Conservation (phyloP, 495 filamentous ascomycete genomes). For the Neurospora sp. region DNA sequence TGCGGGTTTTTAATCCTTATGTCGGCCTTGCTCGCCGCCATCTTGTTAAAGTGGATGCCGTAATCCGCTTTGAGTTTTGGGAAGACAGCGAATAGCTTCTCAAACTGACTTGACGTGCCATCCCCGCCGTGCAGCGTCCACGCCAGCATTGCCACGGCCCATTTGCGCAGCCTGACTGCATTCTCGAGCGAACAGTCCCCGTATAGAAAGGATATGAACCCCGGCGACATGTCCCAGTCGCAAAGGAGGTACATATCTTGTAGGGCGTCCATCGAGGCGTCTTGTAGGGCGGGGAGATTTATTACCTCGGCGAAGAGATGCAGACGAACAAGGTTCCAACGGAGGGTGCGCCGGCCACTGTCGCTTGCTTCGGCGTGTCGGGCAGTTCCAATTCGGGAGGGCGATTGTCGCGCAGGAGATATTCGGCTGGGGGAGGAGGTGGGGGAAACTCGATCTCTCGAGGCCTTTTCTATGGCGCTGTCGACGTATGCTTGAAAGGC, state of each 20-base stretch:
- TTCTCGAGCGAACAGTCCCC: slow-evolving; percentile 30
- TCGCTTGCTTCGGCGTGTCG: slow-evolving; percentile 8
- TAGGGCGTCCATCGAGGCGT: slow-evolving; percentile 37
- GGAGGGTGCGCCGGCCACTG: slow-evolving; percentile 15
- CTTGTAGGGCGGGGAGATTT: slow-evolving; percentile 31
- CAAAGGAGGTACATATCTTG: slow-evolving; percentile 40
- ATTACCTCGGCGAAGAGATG: slow-evolving; percentile 38
- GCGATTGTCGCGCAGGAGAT: not conserved
- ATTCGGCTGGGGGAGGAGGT: slow-evolving; percentile 4
- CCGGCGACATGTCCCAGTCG: slow-evolving; percentile 38
- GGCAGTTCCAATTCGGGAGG: not conserved
- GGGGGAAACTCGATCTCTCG: slow-evolving; percentile 2
- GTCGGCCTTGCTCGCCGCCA: slow-evolving; percentile 31
- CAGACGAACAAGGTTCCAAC: slow-evolving; percentile 33
- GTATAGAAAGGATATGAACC: slow-evolving; percentile 35
- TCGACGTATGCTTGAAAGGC: slow-evolving; percentile 30
- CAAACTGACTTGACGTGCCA: slow-evolving; percentile 17
- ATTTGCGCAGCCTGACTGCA: slow-evolving; percentile 33
- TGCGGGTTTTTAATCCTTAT: slow-evolving; percentile 40
- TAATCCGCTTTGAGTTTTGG: slow-evolving; percentile 34
- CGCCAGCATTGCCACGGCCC: slow-evolving; percentile 41
- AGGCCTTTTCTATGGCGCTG: slow-evolving; percentile 19
- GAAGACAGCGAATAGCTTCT: slow-evolving; percentile 25
- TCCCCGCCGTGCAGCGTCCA: slow-evolving; percentile 29
- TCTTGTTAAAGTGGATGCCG: slow-evolving; percentile 30